Evolutionary conservation across 78 protist genomes (phyloP).

Genomic region (Dictyostelium capitatum): DNA sequence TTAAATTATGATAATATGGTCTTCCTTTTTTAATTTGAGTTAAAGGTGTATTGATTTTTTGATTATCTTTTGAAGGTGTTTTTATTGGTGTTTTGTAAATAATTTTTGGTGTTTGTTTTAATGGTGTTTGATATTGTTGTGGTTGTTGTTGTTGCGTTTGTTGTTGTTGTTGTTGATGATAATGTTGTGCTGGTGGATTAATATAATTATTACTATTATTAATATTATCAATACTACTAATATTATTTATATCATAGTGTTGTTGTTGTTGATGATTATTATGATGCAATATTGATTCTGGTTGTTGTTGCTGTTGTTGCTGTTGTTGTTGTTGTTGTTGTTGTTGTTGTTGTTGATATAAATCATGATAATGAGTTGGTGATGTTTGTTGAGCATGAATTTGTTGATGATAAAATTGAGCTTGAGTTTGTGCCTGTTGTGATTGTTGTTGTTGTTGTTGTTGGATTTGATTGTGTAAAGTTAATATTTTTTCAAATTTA

Average conservation of each 20-base stretch:
- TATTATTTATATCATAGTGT: neutral
- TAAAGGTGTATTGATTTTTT: neutral
- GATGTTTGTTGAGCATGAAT: neutral
- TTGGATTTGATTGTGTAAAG: neutral
- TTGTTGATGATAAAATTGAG: neutral
- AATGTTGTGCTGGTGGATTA: neutral
- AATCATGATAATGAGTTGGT: neutral
- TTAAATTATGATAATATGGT: neutral
- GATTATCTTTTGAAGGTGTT: constrained; percentile 2
- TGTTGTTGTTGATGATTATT: neutral
- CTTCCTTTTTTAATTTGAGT: constrained; percentile 10
- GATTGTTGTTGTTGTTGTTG: neutral
- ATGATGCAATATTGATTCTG: neutral
- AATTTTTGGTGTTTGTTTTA: neutral
- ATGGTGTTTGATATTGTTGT: neutral
- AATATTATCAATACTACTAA: constrained; percentile 15
- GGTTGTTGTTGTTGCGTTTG: neutral
- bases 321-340: neutral
- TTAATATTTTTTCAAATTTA: neutral
- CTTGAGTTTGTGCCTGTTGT: neutral
- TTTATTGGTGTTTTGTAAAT: constrained; percentile 19
- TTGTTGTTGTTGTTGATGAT: neutral
- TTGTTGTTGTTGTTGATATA: neutral
- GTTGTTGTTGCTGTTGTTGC: neutral
- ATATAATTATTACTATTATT: neutral